Percentiles rank a stretch among this genome's conserved stretches.
Conservation (phyloP, 768 basidiomycete species). For the Boletus bicolor region DNA sequence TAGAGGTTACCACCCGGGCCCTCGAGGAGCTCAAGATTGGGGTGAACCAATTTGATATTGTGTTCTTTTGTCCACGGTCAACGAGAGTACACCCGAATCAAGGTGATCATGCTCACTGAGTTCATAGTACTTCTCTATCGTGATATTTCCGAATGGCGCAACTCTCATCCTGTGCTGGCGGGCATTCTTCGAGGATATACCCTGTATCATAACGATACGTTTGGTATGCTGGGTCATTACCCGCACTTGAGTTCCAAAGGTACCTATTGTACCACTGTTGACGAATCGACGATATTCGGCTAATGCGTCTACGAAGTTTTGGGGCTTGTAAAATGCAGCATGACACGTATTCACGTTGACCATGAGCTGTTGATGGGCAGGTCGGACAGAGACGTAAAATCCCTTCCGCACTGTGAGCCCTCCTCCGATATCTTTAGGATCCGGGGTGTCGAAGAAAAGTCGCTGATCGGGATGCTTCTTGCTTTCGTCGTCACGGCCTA, state of each 20-base stretch:
- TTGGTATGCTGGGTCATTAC: slow-evolving; percentile 62
- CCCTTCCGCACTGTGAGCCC: slow-evolving; percentile 58
- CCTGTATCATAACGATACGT: slow-evolving; percentile 65
- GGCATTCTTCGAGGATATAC: slow-evolving; percentile 39
- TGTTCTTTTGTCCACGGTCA: slow-evolving; percentile 34
- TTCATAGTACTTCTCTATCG: slow-evolving; percentile 45
- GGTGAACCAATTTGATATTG: slow-evolving; percentile 31
- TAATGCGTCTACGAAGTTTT: slow-evolving; percentile 42
- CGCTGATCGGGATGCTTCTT: slow-evolving; percentile 32
- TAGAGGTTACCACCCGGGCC: slow-evolving; percentile 35
- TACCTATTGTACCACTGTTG: slow-evolving; percentile 44
- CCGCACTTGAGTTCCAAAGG: slow-evolving; percentile 63
- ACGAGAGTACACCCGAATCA: too few species aligned
- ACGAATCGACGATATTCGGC: slow-evolving; percentile 40
- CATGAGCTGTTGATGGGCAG: slow-evolving; percentile 45
- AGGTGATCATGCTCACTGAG: slow-evolving; percentile 31
- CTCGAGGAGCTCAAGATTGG: slow-evolving; percentile 41
- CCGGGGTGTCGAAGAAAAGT: slow-evolving; percentile 39
- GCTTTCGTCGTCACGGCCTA: slow-evolving; percentile 42
- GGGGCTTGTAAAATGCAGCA: slow-evolving; percentile 42
- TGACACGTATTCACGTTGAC: slow-evolving; percentile 53
- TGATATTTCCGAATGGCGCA: slow-evolving; percentile 32
- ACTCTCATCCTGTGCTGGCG: slow-evolving; percentile 41
- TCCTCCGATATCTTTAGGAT: slow-evolving; percentile 38
- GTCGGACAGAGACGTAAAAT: slow-evolving; percentile 41